A percentile compares a stretch with the other conserved stretches of the same genome.
phyloP scores from a whole-genome alignment of 2,329 filamentous ascomycete genomes.

The Grosmannia huntii region DNA sequence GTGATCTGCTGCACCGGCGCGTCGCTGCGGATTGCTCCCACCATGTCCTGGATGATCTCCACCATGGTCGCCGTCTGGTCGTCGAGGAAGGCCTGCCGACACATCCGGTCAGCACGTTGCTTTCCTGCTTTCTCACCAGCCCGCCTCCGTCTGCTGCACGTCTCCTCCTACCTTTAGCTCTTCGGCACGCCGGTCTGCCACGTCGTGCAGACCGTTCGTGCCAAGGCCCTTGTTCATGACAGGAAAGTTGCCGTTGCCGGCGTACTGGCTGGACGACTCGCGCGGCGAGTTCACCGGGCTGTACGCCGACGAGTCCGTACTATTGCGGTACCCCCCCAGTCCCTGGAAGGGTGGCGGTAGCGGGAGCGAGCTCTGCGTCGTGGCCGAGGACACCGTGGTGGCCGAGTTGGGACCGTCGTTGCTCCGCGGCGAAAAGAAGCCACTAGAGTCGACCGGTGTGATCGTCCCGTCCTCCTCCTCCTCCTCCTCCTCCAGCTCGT shows the following conservation, averaged over 20 bases:
- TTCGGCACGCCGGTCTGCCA: constrained; percentile 29
- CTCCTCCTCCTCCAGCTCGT: constrained; percentile 68
- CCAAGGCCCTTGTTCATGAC: constrained; percentile 23
- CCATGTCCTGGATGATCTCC: constrained; percentile 69
- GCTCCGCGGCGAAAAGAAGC: constrained; percentile 52
- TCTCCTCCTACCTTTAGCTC: constrained; percentile 33
- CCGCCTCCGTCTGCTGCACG: not conserved
- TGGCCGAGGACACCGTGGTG: constrained; percentile 16
- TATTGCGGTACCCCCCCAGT: constrained; percentile 41
- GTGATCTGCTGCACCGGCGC: constrained; percentile 51
- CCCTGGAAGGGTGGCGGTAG: constrained; percentile 46
- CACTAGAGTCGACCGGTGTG: constrained; percentile 53
- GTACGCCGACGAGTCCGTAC: constrained; percentile 60
- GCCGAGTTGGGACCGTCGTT: constrained; percentile 21
- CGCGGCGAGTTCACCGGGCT: constrained; percentile 60
- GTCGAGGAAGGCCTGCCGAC: constrained; percentile 57
- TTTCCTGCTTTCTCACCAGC: too few species aligned
- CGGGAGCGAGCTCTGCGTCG: constrained; percentile 28
- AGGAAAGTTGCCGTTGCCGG: constrained; percentile 14
- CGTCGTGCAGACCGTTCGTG: constrained; percentile 16
- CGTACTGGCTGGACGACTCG: constrained; percentile 36
- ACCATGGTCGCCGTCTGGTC: constrained; percentile 71
- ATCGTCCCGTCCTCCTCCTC: constrained; percentile 47
- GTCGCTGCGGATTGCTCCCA: constrained; percentile 56
- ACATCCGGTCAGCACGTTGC: not conserved